Evolutionary conservation across 2,329 filamentous ascomycete species (phyloP).

Genomic region (Stagonosporopsis cucurbitacearum): DNA sequence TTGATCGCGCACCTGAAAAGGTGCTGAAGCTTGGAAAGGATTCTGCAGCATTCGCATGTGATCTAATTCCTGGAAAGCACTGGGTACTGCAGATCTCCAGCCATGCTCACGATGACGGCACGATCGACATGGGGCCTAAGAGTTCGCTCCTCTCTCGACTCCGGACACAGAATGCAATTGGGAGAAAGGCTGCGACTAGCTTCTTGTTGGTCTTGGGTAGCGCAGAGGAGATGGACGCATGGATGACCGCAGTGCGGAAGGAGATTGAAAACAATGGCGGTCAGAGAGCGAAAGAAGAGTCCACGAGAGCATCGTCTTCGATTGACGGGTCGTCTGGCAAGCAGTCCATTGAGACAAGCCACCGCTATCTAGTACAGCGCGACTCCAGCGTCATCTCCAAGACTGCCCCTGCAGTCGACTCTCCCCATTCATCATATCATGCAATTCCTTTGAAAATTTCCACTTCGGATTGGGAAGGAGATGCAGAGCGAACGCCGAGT

Average conservation of each 20-base stretch:
- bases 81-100: constrained; percentile 81
- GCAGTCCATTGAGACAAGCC: constrained; percentile 40
- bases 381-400: constrained; percentile 42
- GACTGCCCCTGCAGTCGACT: constrained; percentile 45
- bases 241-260: constrained; percentile 71
- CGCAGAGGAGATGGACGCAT: constrained; percentile 76
- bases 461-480: constrained; percentile 42
- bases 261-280: constrained; percentile 76
- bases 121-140: constrained; percentile 49
- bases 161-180: constrained; percentile 63
- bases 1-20: constrained; percentile 76
- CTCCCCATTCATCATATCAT: constrained; percentile 40
- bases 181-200: constrained; percentile 64
- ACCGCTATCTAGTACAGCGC: constrained; percentile 48
- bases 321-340: constrained; percentile 35
- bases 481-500: constrained; percentile 36
- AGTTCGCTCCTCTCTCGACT: constrained; percentile 71
- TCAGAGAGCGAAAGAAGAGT: constrained; percentile 56
- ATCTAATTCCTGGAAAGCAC: constrained; percentile 78
- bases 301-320: constrained; percentile 36
- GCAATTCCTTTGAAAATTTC: constrained; percentile 39
- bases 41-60: constrained; percentile 80
- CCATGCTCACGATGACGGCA: constrained; percentile 65
- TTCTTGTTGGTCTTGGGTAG: constrained; percentile 76
- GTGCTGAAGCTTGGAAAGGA: constrained; percentile 73